Conservation (phyloP, 1,284 basidiomycete species). For the Puccinia hordei region DNA sequence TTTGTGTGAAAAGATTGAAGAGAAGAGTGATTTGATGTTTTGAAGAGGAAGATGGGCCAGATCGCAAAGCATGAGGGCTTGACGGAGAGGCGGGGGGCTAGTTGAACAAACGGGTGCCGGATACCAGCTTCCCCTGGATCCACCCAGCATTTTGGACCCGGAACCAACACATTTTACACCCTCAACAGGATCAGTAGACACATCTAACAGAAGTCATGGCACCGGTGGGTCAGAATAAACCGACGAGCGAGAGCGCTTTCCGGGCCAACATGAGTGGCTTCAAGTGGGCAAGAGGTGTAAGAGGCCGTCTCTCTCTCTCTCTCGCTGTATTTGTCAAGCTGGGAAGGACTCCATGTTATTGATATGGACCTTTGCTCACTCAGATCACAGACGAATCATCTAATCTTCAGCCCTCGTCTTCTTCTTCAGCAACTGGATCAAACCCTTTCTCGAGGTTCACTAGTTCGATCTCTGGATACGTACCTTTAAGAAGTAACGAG, state of each 20-base stretch:
- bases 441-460: conserved; percentile 62
- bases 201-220: neutral
- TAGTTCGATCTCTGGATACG: conserved; percentile 68
- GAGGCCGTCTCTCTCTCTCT: neutral
- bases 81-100: too few species aligned
- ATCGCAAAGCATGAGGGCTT: too few species aligned
- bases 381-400: neutral
- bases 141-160: too few species aligned
- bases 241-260: conserved; percentile 11
- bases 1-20: too few species aligned
- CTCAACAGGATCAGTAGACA: too few species aligned
- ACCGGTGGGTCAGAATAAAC: neutral
- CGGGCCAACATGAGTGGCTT: conserved; percentile 18
- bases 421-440: conserved; percentile 60
- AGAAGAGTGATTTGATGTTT: too few species aligned
- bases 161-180: too few species aligned
- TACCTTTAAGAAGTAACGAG: conserved; percentile 81
- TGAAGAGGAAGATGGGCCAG: too few species aligned
- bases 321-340: neutral
- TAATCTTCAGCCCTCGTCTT: neutral
- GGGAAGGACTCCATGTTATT: neutral
- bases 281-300: conserved; percentile 35
- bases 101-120: too few species aligned
- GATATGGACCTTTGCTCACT: too few species aligned
- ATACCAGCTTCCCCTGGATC: too few species aligned